Evolutionary conservation across 1,284 basidiomycete genomes (phyloP).

Genomic region (Heterobasidion irregulare): DNA sequence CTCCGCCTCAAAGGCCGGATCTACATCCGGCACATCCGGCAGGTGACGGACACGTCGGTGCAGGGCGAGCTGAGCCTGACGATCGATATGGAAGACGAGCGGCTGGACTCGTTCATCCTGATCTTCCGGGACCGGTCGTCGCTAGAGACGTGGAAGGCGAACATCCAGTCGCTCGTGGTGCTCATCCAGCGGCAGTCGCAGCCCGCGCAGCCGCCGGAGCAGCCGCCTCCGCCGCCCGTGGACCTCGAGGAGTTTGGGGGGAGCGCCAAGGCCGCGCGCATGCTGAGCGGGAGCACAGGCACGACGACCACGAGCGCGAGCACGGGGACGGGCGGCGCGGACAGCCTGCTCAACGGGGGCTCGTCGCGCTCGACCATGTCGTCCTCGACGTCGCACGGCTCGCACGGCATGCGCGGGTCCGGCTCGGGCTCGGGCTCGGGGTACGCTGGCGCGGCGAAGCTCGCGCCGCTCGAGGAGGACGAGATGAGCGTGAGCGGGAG

Average conservation of each 20-base stretch:
- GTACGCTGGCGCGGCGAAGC: constrained; percentile 13
- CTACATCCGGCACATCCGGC: constrained; percentile 88
- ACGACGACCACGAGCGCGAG: constrained; percentile 43
- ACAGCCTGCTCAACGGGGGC: constrained; percentile 47
- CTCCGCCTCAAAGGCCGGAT: constrained; percentile 92
- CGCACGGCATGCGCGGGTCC: constrained; percentile 8
- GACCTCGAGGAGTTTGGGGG: constrained; percentile 73
- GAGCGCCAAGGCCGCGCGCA: constrained; percentile 64
- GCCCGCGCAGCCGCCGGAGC: constrained; percentile 16
- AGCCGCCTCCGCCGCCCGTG: constrained; percentile 20
- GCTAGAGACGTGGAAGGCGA: constrained; percentile 80
- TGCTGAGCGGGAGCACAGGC: constrained; percentile 65
- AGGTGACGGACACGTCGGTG: constrained; percentile 72
- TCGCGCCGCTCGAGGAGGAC: constrained; percentile 63
- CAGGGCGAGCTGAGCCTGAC: constrained; percentile 82
- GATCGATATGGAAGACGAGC: constrained; percentile 93
- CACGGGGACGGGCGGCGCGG: constrained; percentile 24
- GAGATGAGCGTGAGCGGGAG: constrained; percentile 29
- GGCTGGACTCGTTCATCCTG: constrained; percentile 88
- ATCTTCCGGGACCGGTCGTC: constrained; percentile 89
- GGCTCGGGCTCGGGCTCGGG: constrained; percentile 1
- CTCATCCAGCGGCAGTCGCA: constrained; percentile 19
- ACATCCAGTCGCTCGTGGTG: constrained; percentile 70
- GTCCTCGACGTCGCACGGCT: constrained; percentile 51
- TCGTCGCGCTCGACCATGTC: constrained; percentile 61